Evolutionary conservation across 2,329 filamentous ascomycete genomes (phyloP).

Genomic region (Pseudocercospora ulei): DNA sequence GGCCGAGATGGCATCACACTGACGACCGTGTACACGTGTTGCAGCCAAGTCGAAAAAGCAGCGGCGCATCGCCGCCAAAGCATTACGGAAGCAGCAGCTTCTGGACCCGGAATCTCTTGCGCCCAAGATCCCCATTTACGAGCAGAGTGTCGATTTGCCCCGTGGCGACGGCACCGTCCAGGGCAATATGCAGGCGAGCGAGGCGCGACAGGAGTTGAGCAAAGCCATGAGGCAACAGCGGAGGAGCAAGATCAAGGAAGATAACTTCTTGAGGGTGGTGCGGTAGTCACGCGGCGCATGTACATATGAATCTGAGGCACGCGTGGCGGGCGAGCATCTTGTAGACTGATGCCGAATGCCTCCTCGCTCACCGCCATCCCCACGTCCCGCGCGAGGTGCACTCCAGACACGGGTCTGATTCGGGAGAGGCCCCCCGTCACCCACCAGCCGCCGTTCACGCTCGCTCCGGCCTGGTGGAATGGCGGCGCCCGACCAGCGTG

Average conservation of each 20-base stretch:
- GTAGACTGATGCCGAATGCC: too few relatives aligned
- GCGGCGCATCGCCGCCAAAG: constrained; percentile 60
- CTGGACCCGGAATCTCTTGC: constrained; percentile 56
- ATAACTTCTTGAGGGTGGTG: constrained; percentile 77
- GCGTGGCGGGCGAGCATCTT: too few relatives aligned
- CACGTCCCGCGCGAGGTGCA: too few relatives aligned
- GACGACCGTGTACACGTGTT: background rate
- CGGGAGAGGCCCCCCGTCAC: too few relatives aligned
- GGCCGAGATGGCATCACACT: background rate
- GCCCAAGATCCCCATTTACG: constrained; percentile 59
- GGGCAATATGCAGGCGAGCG: constrained; percentile 40
- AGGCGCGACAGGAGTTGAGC: constrained; percentile 54
- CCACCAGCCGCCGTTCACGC: too few relatives aligned
- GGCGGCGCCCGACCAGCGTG: too few relatives aligned
- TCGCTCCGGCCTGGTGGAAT: too few relatives aligned
- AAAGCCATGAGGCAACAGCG: constrained; percentile 65
- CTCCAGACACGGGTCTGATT: too few relatives aligned
- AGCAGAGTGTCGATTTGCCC: constrained; percentile 68
- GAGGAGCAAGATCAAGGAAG: constrained; percentile 69
- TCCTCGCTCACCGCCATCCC: too few relatives aligned
- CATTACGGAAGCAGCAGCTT: constrained; percentile 51
- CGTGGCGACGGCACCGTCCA: constrained; percentile 42
- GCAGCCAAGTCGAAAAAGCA: constrained; percentile 78
- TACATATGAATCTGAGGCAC: too few relatives aligned
- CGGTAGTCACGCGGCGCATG: constrained; percentile 31